Evolutionary conservation across 2,329 filamentous ascomycete genomes (phyloP).

Genomic region (Epichloe elymi): DNA sequence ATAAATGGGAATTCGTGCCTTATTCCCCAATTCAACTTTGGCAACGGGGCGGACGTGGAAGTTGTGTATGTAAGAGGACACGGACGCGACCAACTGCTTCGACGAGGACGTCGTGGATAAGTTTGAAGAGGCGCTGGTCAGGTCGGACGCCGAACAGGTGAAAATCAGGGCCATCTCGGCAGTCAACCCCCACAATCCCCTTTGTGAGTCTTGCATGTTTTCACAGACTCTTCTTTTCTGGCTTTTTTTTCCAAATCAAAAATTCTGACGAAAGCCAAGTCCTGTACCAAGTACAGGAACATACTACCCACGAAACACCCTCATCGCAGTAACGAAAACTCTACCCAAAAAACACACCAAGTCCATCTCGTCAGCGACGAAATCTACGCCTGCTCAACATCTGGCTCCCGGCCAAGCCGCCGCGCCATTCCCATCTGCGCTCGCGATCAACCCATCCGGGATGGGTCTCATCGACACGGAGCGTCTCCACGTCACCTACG

Average conservation of each 20-base stretch:
- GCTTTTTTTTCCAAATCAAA: too few relatives aligned
- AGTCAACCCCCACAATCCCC: conserved; percentile 40
- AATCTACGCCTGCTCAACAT: conserved; percentile 42
- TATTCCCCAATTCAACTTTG: conserved; percentile 14
- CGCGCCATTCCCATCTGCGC: conserved; percentile 31
- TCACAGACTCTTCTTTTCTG: not conserved
- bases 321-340: conserved; percentile 31
- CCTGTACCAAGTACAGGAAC: conserved; percentile 11
- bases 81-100: too few relatives aligned
- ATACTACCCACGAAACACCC: conserved; percentile 30
- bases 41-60: conserved; percentile 25
- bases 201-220: conserved; percentile 20
- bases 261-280: not conserved
- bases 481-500: conserved; percentile 36
- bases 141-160: conserved; percentile 21
- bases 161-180: conserved; percentile 34
- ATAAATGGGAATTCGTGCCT: too few relatives aligned
- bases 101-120: conserved; percentile 27
- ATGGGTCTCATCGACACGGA: conserved; percentile 30
- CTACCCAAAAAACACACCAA: conserved; percentile 29
- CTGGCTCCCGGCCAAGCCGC: conserved; percentile 21
- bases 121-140: conserved; percentile 30
- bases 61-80: too few relatives aligned
- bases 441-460: conserved; percentile 28
- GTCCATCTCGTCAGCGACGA: conserved; percentile 46